Evolutionary conservation across 2,329 filamentous ascomycete species (phyloP).

Genomic region (Stachybotrys echinatus): DNA sequence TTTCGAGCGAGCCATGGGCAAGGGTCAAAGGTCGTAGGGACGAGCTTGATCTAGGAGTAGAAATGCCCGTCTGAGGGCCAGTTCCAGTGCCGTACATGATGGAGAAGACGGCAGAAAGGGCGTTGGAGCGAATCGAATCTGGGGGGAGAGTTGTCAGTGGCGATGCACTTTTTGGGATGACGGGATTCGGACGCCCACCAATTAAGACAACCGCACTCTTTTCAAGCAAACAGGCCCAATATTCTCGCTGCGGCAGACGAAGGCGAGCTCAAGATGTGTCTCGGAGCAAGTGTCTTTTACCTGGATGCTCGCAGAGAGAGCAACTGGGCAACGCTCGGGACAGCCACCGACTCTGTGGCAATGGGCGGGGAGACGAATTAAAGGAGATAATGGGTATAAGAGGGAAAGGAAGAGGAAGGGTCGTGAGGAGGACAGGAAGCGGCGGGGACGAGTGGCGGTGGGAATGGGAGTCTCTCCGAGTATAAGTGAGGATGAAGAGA

Average conservation of each 20-base stretch:
- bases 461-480: slow-evolving; percentile 16
- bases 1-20: slow-evolving; percentile 90
- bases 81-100: slow-evolving; percentile 82
- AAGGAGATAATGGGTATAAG: slow-evolving; percentile 1
- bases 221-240: not conserved
- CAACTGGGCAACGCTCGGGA: too few relatives aligned
- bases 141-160: slow-evolving; percentile 18
- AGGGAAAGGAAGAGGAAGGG: slow-evolving; percentile 13
- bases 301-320: too few relatives aligned
- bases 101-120: slow-evolving; percentile 12
- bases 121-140: slow-evolving; percentile 35
- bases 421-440: slow-evolving; percentile 11
- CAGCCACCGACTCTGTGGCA: too few relatives aligned
- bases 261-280: not conserved
- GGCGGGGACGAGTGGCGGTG: slow-evolving; percentile 17
- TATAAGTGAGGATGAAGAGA: slow-evolving; percentile 20
- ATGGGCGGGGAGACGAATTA: slow-evolving; percentile 1
- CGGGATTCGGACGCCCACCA: not conserved
- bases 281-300: too few relatives aligned
- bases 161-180: too few relatives aligned
- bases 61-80: slow-evolving; percentile 90
- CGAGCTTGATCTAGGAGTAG: slow-evolving; percentile 88
- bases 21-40: slow-evolving; percentile 89
- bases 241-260: not conserved
- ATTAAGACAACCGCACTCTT: not conserved